Percentiles rank a stretch among this genome's conserved stretches.
Conservation (phyloP, 495 filamentous ascomycete species). For the Podospora comata region DNA sequence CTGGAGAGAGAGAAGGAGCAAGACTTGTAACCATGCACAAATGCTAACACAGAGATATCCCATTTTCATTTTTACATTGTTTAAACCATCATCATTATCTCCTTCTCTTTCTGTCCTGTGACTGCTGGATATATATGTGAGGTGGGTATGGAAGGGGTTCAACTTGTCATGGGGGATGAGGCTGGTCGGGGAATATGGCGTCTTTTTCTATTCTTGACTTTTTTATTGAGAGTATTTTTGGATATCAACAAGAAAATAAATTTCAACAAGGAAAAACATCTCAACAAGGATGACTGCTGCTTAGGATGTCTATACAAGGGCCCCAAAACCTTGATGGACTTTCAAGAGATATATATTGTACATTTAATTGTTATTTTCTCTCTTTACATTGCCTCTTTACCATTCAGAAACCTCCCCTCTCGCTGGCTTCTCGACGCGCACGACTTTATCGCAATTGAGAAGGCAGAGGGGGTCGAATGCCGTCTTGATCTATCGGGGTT, state of each 20-base stretch:
- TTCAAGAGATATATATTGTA: neutral
- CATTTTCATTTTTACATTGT: neutral
- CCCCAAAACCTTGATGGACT: too few relatives aligned
- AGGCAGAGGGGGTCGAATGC: constrained; percentile 75
- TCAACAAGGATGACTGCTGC: too few relatives aligned
- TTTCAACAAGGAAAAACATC: too few relatives aligned
- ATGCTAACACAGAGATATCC: neutral
- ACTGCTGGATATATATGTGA: neutral
- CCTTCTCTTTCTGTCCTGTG: neutral
- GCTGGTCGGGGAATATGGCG: neutral
- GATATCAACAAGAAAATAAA: neutral
- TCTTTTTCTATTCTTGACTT: neutral
- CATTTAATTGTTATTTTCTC: neutral
- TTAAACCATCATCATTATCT: constrained; percentile 2
- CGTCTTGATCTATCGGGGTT: constrained; percentile 52
- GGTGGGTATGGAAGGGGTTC: neutral
- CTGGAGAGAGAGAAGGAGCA: neutral
- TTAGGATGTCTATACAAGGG: too few relatives aligned
- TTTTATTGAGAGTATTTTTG: neutral
- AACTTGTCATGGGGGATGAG: neutral
- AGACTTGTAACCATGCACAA: neutral
- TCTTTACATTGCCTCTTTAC: constrained; percentile 26
- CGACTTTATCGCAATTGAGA: constrained; percentile 78
- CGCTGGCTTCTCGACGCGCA: constrained; percentile 57
- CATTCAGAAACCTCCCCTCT: constrained; percentile 51